These are phyloP conservation scores for Ophiognomonia clavigignenti-juglandacearum DNA, from an alignment of 2,329 filamentous ascomycete genomes.

Conservation along the genomic window DNA sequence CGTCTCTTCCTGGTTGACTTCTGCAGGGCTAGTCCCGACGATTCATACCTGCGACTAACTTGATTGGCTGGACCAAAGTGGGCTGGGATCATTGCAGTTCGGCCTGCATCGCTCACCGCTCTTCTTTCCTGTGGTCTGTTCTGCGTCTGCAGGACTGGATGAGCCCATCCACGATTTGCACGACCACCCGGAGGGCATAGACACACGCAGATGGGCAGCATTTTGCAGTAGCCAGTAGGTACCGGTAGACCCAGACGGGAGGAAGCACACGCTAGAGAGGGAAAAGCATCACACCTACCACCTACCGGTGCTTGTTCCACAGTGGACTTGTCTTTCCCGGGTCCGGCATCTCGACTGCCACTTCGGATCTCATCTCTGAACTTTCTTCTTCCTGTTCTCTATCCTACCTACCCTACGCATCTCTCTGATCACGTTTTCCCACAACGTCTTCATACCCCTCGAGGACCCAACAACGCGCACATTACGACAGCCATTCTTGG, in stretches of 20 bases:
- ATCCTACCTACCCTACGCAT: slow-evolving; percentile 21
- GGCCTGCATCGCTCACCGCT: slow-evolving; percentile 23
- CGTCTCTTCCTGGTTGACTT: not conserved
- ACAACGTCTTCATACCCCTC: slow-evolving; percentile 29
- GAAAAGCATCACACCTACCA: slow-evolving; percentile 8
- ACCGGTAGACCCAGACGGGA: slow-evolving; percentile 4
- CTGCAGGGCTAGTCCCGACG: slow-evolving; percentile 16
- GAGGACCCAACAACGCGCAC: slow-evolving; percentile 10
- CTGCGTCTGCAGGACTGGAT: slow-evolving; percentile 13
- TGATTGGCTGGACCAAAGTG: slow-evolving; percentile 23
- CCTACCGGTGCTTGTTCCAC: too few relatives aligned
- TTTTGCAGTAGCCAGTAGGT: too few relatives aligned
- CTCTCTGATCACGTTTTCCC: slow-evolving; percentile 9
- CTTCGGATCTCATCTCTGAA: too few relatives aligned
- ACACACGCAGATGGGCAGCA: too few relatives aligned
- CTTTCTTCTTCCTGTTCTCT: slow-evolving; percentile 22
- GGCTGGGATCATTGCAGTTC: slow-evolving; percentile 20
- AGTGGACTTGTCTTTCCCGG: slow-evolving; percentile 8
- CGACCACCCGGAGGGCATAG: slow-evolving; percentile 4
- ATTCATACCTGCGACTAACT: slow-evolving; percentile 12
- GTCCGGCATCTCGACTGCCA: slow-evolving; percentile 11
- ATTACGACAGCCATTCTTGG: slow-evolving; percentile 7
- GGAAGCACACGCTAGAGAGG: slow-evolving; percentile 5
- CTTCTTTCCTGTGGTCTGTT: slow-evolving; percentile 4
- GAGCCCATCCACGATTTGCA: slow-evolving; percentile 13